These are phyloP conservation scores for Colletotrichum sp. DNA, from an alignment of 2,329 filamentous ascomycete species.

Conservation along the genomic window DNA sequence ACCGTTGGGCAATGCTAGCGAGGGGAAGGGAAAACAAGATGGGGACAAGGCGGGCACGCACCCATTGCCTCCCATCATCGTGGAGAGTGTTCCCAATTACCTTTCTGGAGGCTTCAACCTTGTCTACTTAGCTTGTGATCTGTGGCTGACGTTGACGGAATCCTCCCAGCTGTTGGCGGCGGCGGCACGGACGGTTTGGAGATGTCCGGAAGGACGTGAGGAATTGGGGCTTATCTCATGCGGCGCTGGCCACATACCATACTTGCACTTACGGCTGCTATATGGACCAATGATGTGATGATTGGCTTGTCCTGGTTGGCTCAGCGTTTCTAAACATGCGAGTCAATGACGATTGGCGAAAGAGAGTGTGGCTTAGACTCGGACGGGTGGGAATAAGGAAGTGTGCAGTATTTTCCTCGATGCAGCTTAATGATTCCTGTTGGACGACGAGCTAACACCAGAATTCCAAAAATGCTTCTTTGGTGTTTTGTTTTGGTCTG, in stretches of 20 bases:
- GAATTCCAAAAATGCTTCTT: not conserved
- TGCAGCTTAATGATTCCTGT: not conserved
- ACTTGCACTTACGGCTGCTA: not conserved
- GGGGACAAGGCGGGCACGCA: not conserved
- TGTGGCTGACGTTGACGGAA: constrained; percentile 15
- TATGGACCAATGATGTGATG: not conserved
- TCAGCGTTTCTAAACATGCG: not conserved
- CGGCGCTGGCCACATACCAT: not conserved
- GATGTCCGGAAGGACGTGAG: constrained; percentile 20
- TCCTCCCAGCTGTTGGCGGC: not conserved
- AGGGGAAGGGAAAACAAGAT: not conserved
- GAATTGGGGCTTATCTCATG: constrained; percentile 8
- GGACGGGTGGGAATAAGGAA: not conserved
- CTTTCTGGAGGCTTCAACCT: not conserved
- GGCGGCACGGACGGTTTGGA: constrained; percentile 18
- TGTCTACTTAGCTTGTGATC: not conserved
- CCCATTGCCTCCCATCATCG: not conserved
- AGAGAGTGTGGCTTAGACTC: not conserved
- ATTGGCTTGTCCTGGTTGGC: not conserved
- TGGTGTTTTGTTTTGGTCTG: not conserved
- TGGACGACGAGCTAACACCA: not conserved
- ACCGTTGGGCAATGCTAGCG: not conserved
- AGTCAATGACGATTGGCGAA: not conserved
- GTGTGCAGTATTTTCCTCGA: not conserved
- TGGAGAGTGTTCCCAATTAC: not conserved